phyloP scores from a whole-genome alignment of 305 asterid species.

The Rubia balearica region DNA sequence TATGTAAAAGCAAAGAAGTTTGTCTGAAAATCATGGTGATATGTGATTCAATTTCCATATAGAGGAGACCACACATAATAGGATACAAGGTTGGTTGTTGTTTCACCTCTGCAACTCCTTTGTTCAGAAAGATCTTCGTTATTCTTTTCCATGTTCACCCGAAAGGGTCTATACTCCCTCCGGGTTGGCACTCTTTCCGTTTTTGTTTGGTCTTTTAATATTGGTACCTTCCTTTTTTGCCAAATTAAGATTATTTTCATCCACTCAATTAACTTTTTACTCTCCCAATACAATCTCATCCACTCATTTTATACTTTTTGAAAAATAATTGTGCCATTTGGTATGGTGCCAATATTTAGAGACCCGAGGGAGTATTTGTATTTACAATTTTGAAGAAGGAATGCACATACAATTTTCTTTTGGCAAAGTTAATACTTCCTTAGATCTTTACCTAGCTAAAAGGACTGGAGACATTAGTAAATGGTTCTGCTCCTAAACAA shows the following conservation, averaged over 20 bases:
- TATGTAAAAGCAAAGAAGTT: background rate
- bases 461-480: background rate
- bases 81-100: background rate
- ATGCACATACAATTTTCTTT: background rate
- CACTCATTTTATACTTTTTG: too few relatives aligned
- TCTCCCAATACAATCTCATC: too few relatives aligned
- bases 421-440: background rate
- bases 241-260: too few relatives aligned
- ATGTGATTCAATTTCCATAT: background rate
- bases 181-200: background rate
- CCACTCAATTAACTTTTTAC: too few relatives aligned
- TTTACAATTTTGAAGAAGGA: background rate
- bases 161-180: background rate
- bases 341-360: too few relatives aligned
- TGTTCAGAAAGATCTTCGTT: background rate
- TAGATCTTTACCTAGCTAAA: background rate
- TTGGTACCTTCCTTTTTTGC: too few relatives aligned
- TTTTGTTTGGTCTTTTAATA: background rate
- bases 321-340: too few relatives aligned
- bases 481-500: conserved; percentile 1
- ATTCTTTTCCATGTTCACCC: background rate
- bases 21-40: background rate
- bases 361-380: background rate
- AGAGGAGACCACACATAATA: background rate
- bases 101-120: background rate